Evolutionary conservation across 164 flowering plant species (phyloP).

Genomic region (Nymphaea colorata): DNA sequence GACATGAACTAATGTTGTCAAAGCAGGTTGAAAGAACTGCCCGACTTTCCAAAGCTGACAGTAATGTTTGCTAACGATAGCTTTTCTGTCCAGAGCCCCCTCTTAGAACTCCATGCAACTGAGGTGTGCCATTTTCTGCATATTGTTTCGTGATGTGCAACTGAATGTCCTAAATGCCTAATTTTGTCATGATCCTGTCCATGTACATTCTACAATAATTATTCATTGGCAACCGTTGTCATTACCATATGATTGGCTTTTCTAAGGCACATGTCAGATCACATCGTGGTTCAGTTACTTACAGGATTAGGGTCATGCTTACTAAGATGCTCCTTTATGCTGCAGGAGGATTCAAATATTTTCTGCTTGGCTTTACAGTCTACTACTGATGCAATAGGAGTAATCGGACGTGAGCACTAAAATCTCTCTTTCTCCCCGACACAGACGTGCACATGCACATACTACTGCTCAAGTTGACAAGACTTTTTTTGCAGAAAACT

Average conservation of each 20-base stretch:
- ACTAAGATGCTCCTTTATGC: background rate
- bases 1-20: background rate
- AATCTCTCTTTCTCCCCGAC: background rate
- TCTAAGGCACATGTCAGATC: too few species aligned
- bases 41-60: constrained; percentile 43
- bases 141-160: background rate
- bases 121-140: constrained; percentile 29
- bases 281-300: too few species aligned
- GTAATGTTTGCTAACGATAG: constrained; percentile 57
- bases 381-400: constrained; percentile 38
- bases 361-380: constrained; percentile 81
- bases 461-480: background rate
- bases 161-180: background rate
- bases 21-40: constrained; percentile 35
- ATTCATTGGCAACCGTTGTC: too few species aligned
- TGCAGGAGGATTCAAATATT: constrained; percentile 50
- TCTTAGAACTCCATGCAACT: constrained; percentile 25
- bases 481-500: constrained; percentile 58
- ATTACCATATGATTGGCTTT: too few species aligned
- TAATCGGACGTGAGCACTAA: constrained; percentile 58
- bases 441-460: background rate
- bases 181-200: too few species aligned
- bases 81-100: constrained; percentile 56
- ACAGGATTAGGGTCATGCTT: too few species aligned
- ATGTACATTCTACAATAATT: too few species aligned